A percentile compares a stretch with the other conserved stretches of the same genome.
Conservation (phyloP, 2,329 filamentous ascomycete genomes). For the Claviceps spartinae region DNA sequence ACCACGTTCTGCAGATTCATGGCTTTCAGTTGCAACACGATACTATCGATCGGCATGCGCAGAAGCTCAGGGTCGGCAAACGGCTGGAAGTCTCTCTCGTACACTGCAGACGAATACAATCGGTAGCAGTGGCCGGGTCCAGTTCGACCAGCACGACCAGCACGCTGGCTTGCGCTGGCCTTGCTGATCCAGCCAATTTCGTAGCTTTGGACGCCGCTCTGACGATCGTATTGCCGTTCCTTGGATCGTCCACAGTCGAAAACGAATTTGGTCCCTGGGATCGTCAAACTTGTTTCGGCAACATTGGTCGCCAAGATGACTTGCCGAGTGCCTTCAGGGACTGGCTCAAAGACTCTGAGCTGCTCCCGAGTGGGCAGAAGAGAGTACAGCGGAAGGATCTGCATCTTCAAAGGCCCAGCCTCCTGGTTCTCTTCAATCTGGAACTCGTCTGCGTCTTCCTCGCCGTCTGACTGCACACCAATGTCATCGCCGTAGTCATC, state of each 20-base stretch:
- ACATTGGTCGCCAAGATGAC: slow-evolving; percentile 93
- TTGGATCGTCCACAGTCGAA: slow-evolving; percentile 91
- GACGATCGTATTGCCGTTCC: slow-evolving; percentile 76
- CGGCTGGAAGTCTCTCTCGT: slow-evolving; percentile 74
- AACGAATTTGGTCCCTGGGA: slow-evolving; percentile 87
- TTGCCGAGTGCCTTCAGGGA: slow-evolving; percentile 68
- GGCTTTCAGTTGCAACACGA: slow-evolving; percentile 85
- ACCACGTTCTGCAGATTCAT: slow-evolving; percentile 85
- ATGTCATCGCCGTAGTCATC: slow-evolving; percentile 49
- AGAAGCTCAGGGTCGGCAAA: slow-evolving; percentile 82
- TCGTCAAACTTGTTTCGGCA: slow-evolving; percentile 92
- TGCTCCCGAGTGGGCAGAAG: slow-evolving; percentile 84
- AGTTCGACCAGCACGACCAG: slow-evolving; percentile 88
- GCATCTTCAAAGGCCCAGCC: slow-evolving; percentile 56
- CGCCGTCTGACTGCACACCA: slow-evolving; percentile 42
- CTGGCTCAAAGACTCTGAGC: slow-evolving; percentile 73
- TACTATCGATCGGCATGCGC: slow-evolving; percentile 80
- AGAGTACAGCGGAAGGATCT: slow-evolving; percentile 88
- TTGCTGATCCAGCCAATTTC: slow-evolving; percentile 96
- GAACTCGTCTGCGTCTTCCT: slow-evolving; percentile 44
- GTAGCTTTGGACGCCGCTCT: slow-evolving; percentile 88
- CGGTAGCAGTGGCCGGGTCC: slow-evolving; percentile 93
- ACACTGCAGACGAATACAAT: slow-evolving; percentile 88
- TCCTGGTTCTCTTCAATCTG: slow-evolving; percentile 52
- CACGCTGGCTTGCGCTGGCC: slow-evolving; percentile 80